Evolutionary conservation across 129 eudicot species (phyloP).

Genomic region (Flaveria robusta): DNA sequence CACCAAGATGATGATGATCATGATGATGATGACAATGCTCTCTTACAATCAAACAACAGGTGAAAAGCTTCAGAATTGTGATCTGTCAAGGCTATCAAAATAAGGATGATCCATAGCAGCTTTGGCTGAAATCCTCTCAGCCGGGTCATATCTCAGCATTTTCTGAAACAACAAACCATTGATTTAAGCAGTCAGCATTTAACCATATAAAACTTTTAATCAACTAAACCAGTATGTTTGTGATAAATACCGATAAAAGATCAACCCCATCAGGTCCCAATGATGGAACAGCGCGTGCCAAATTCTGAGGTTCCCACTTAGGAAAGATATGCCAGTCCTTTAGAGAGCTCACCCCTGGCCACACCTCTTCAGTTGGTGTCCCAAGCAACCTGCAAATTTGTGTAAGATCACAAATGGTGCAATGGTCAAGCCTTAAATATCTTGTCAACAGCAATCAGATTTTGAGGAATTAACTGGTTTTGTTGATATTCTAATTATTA

Average conservation of each 20-base stretch:
- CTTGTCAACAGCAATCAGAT: background rate
- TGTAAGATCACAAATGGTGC: conserved; percentile 3
- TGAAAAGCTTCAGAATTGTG: conserved; percentile 58
- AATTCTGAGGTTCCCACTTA: conserved; percentile 76
- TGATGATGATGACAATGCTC: conserved; percentile 66
- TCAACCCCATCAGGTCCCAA: conserved; percentile 84
- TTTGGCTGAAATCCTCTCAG: conserved; percentile 85
- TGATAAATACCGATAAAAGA: conserved; percentile 58
- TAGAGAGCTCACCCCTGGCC: conserved; percentile 80
- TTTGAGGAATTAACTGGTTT: background rate
- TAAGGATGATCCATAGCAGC: conserved; percentile 89
- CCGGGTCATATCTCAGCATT: conserved; percentile 86
- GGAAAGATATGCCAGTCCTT: conserved; percentile 97
- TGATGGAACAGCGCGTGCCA: conserved; percentile 78
- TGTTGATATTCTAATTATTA: background rate
- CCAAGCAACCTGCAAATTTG: conserved; percentile 67
- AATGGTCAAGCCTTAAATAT: background rate
- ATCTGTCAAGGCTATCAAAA: conserved; percentile 77
- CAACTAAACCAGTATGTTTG: background rate
- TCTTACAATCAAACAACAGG: conserved; percentile 5
- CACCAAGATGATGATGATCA: conserved; percentile 80
- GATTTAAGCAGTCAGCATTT: background rate
- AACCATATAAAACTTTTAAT: background rate
- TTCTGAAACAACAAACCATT: conserved; percentile 45
- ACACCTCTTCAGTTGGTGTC: conserved; percentile 79